These are phyloP conservation scores for Pterocarpus macrocarpus DNA, from an alignment of 306 rosid species.

Conservation along the genomic window DNA sequence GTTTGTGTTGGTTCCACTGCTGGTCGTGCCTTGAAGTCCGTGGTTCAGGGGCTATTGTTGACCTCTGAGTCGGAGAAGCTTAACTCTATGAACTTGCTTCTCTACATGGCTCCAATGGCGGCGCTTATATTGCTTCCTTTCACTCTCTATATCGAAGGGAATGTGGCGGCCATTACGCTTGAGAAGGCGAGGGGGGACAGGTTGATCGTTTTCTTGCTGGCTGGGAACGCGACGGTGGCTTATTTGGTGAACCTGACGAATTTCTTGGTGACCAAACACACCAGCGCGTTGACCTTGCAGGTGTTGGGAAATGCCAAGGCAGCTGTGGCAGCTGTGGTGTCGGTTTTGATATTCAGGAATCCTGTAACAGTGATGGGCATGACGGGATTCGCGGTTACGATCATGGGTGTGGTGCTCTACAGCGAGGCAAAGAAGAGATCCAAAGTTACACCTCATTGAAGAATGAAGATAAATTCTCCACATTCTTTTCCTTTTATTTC, in stretches of 20 bases:
- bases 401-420: neutral
- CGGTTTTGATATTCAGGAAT: slow-evolving; percentile 87
- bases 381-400: slow-evolving; percentile 64
- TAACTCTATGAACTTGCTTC: slow-evolving; percentile 91
- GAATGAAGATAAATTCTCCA: neutral
- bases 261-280: slow-evolving; percentile 94
- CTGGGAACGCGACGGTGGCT: slow-evolving; percentile 96
- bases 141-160: slow-evolving; percentile 86
- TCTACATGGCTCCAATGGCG: slow-evolving; percentile 52
- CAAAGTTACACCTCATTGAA: neutral
- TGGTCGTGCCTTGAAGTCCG: slow-evolving; percentile 88
- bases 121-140: slow-evolving; percentile 78
- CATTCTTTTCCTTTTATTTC: slow-evolving; percentile 11
- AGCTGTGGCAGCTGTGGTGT: slow-evolving; percentile 88
- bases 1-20: slow-evolving; percentile 34
- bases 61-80: slow-evolving; percentile 92
- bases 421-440: neutral
- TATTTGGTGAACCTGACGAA: slow-evolving; percentile 51
- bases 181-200: slow-evolving; percentile 73
- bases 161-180: slow-evolving; percentile 66
- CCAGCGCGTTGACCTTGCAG: slow-evolving; percentile 90
- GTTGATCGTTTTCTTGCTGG: slow-evolving; percentile 65
- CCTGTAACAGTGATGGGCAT: slow-evolving; percentile 93
- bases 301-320: slow-evolving; percentile 96
- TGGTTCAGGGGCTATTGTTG: slow-evolving; percentile 84